Base-by-base conservation (phyloP, 2,329 filamentous ascomycete species). In the Aureobasidium lini region DNA sequence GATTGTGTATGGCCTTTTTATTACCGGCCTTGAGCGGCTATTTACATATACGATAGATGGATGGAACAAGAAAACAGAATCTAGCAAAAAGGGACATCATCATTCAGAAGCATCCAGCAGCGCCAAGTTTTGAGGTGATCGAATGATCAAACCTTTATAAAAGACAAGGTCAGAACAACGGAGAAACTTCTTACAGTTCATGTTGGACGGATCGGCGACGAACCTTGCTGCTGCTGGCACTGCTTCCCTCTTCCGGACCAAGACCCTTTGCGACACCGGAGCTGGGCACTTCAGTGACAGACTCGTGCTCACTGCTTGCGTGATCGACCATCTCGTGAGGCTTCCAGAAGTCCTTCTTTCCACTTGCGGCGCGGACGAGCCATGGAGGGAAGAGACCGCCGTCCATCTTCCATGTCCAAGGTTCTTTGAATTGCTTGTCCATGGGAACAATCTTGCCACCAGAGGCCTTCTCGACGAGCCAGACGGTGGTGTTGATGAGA, bases 321-420 rank as follows among this genome's bases (percentile, higher is more conserved):
- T 57, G 54, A 31, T 47, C 54, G 15, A 39, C 54, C 42, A 48
- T 57, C 29, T 67, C 66, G 28, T 68, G 50, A 2, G 58, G 70
- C 39, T 78, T 77, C 88, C 88, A 91, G 70, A 92, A 92, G 65
- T 87, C 81, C 74, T 81, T 87, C 77, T 90, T 88, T 31, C 89
- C 89, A 39, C 75, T 75, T 0, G 73, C 69, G 4, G 87, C 75
- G 32, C 90, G 81, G 60, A 79, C 76, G 54, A 90, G 69, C 90
- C 90, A 95, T 0, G 83, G 83, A 0, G 90, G 89, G 29, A 92
- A 73, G 52, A 94, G 74, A 1, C 89, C 89, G 15, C 89, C 89
- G 1, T 85, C 82, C 32, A 92, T 81, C 67, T 82, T 84, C 76
- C 85, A 93, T 0, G 88, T 89, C 90, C 90, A 95, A 9, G 80